A percentile compares a stretch with the other conserved stretches of the same genome.
phyloP scores from a whole-genome alignment of 129 eudicot genomes.

The Artemisia tridentata region DNA sequence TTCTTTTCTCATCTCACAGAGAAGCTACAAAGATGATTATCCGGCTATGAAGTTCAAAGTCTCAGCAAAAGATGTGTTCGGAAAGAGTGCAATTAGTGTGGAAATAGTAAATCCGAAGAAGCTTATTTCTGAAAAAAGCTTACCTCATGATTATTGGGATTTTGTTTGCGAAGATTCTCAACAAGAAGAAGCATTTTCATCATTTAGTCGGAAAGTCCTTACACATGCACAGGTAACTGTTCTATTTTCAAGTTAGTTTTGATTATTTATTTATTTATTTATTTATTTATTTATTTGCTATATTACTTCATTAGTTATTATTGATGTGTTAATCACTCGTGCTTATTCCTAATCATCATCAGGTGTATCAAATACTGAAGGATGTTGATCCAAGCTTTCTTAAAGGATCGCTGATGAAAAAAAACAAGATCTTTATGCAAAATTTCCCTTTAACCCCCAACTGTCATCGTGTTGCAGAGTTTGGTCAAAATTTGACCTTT shows the following conservation, averaged over 20 bases:
- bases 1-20: slow-evolving; percentile 36
- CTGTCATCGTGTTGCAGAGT: slow-evolving; percentile 79
- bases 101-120: slow-evolving; percentile 39
- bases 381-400: slow-evolving; percentile 50
- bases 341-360: slow-evolving; percentile 1
- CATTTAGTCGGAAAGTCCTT: slow-evolving; percentile 54
- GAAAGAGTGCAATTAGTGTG: slow-evolving; percentile 63
- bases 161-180: slow-evolving; percentile 54
- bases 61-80: slow-evolving; percentile 68
- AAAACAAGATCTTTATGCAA: slow-evolving; percentile 58
- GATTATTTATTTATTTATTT: not conserved
- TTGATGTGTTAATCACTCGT: not conserved
- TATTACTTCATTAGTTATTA: not conserved
- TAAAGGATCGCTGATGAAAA: slow-evolving; percentile 41
- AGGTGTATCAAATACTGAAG: slow-evolving; percentile 66
- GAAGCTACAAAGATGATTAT: slow-evolving; percentile 40
- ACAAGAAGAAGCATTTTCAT: slow-evolving; percentile 36
- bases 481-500: slow-evolving; percentile 63
- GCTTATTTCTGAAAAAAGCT: not conserved
- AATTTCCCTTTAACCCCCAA: slow-evolving; percentile 82
- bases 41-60: slow-evolving; percentile 61
- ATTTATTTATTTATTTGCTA: not conserved
- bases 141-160: slow-evolving; percentile 82
- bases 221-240: slow-evolving; percentile 67
- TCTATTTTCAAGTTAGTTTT: not conserved